These are phyloP conservation scores for Mucor piriformis DNA, from an alignment of 371 early-diverging fungal genomes.

Conservation along the genomic window DNA sequence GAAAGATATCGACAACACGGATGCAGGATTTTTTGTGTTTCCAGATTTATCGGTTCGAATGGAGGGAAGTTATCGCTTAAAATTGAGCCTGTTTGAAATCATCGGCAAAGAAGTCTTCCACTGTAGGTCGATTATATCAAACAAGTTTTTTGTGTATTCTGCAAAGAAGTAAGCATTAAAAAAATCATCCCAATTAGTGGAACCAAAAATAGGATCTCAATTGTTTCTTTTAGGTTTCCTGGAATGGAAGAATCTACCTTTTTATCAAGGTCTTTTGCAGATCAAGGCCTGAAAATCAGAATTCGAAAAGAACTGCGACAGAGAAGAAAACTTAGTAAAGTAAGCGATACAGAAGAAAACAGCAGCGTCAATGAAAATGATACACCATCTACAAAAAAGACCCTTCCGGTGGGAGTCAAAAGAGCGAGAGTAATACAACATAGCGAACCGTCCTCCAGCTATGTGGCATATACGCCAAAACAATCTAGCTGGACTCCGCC, in stretches of 20 bases:
- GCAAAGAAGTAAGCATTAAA: conserved; percentile 84
- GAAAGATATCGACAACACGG: conserved; percentile 82
- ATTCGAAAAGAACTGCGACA: conserved; percentile 75
- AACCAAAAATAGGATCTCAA: not conserved
- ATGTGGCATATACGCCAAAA: not conserved
- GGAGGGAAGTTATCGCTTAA: conserved; percentile 89
- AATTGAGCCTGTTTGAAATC: conserved; percentile 89
- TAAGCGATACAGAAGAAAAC: conserved; percentile 8
- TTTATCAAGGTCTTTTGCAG: conserved; percentile 88
- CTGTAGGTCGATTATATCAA: conserved; percentile 79
- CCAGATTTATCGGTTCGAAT: conserved; percentile 91
- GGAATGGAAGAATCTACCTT: conserved; percentile 95
- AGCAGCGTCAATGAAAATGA: not conserved
- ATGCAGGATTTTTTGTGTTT: conserved; percentile 96
- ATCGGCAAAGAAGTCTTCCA: conserved; percentile 79
- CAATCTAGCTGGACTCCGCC: not conserved
- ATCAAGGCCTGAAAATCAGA: conserved; percentile 94
- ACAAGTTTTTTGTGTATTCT: conserved; percentile 83
- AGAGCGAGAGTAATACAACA: not conserved
- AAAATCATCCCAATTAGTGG: too few species aligned
- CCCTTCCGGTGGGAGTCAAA: not conserved
- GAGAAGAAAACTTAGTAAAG: conserved; percentile 30
- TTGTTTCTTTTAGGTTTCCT: conserved; percentile 63
- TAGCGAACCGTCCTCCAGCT: not conserved
- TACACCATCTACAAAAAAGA: not conserved